Conservation (phyloP, 495 filamentous ascomycete species). For the Penicillium mononematosum region DNA sequence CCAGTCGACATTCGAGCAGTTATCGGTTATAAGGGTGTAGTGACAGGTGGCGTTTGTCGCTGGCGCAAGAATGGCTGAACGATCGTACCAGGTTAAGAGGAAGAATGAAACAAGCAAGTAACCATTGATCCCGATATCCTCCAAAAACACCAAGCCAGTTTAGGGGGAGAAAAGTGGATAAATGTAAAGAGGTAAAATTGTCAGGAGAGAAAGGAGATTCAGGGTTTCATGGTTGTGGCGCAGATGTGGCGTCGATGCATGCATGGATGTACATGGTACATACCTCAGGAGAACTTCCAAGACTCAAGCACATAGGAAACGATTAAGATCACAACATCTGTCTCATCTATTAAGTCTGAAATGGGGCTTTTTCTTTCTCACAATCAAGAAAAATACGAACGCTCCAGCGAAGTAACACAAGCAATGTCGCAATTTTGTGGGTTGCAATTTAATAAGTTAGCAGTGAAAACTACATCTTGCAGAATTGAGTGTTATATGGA, state of each 20-base stretch:
- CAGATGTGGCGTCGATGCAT: slow-evolving; percentile 24
- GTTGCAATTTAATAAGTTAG: no score
- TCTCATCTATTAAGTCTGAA: not conserved
- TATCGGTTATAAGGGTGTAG: slow-evolving; percentile 15
- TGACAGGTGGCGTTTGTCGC: slow-evolving; percentile 20
- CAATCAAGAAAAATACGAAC: no score
- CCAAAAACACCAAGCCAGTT: slow-evolving; percentile 28
- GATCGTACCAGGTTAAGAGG: slow-evolving; percentile 23
- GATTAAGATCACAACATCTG: not conserved
- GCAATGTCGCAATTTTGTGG: no score
- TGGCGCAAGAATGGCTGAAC: slow-evolving; percentile 24
- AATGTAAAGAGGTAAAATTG: slow-evolving; percentile 17
- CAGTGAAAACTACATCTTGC: no score
- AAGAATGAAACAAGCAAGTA: slow-evolving; percentile 13
- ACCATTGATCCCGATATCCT: slow-evolving; percentile 30
- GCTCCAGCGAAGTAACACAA: no score
- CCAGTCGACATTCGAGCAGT: slow-evolving; percentile 53
- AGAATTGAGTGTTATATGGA: no score
- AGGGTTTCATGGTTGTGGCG: slow-evolving; percentile 31
- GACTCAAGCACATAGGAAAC: not conserved
- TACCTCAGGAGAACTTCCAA: not conserved
- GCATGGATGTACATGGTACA: not conserved
- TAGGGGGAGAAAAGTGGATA: slow-evolving; percentile 21
- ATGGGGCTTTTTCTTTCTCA: no score
- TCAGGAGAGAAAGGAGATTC: slow-evolving; percentile 29